These are phyloP conservation scores for Heritiera littoralis DNA, from an alignment of 345 rosid species.

Conservation along the genomic window DNA sequence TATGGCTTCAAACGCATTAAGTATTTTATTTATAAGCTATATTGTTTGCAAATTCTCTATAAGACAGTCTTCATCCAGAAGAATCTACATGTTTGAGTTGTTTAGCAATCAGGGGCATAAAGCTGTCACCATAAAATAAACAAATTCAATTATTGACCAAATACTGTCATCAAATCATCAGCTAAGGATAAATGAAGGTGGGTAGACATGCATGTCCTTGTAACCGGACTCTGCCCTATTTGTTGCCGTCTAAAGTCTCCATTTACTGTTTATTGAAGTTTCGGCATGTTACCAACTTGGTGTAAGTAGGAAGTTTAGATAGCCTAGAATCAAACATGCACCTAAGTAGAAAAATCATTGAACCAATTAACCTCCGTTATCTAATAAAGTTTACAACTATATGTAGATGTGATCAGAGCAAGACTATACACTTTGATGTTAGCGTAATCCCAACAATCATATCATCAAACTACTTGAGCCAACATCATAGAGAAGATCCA, in stretches of 20 bases:
- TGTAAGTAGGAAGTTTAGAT: not conserved
- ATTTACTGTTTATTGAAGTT: not conserved
- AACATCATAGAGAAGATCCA: not conserved
- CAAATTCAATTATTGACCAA: constrained; percentile 14
- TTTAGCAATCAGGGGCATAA: not conserved
- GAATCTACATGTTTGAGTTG: not conserved
- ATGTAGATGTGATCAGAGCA: not conserved
- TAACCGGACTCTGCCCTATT: not conserved
- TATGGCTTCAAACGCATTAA: not conserved
- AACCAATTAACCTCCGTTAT: not conserved
- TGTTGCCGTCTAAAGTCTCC: not conserved
- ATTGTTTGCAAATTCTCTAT: not conserved
- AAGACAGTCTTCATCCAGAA: not conserved
- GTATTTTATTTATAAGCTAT: not conserved
- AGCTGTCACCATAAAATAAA: constrained; percentile 2
- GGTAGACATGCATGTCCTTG: not conserved
- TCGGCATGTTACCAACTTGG: not conserved
- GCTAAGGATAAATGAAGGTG: not conserved
- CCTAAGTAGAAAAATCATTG: not conserved
- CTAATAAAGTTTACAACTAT: too few relatives aligned
- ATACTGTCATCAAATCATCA: not conserved
- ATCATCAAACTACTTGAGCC: not conserved
- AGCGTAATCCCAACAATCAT: not conserved
- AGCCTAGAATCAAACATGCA: not conserved
- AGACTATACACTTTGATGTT: not conserved